Base-by-base conservation (phyloP, 306 rosid genomes). In the Psophocarpus tetragonolobus region DNA sequence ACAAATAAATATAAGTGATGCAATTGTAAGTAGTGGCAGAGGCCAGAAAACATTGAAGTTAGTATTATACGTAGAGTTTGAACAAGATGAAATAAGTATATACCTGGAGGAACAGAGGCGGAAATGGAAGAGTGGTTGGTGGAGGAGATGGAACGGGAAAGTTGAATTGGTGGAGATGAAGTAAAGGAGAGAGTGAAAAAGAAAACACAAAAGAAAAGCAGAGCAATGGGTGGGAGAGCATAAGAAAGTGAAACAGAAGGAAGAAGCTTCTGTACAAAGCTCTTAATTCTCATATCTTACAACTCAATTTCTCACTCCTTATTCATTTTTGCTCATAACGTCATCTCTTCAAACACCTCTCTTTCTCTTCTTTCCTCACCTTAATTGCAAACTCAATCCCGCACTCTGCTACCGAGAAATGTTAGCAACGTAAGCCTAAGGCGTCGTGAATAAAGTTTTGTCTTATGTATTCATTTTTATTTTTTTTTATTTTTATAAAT, bases 231-330 rank as follows among this genome's bases (percentile, higher is more conserved):
- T 23, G 82, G 77, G 5, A 88, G n/a, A 50, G 13, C 26, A 35
- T 69, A 90, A 54, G 86, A n/a, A 45, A 76, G 12, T 63, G 83
- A 88, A 12, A 66, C n/a, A n/a, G 81, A 90, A 10, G 84, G 86
- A 15, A 85, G 27, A 74, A 88, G 71, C 74, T 62, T 62, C 20
- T 0, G 14, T 13, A 1, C 3, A 3, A 53, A 53, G 20, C 15
- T 21, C 29, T 3, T 53, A 15, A 21, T 47, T 15, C 75, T 77
- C 90, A 91, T 35, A 3, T 89, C 68, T 29, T 76, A 76, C 15
- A 48, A 20, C 1, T 23, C 68, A 84, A 30, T n/a, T 2, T 17
- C 44, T 33, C 36, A 51, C 2, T 17, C 9, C 18, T 3, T 38
- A 29, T 6, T n/a, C n/a, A n/a, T 35, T 35, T 35, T 35, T 35